Percentiles rank a stretch among this genome's conserved stretches.
Conservation (phyloP, 1,284 basidiomycete species). For the Sporisorium graminicola region DNA sequence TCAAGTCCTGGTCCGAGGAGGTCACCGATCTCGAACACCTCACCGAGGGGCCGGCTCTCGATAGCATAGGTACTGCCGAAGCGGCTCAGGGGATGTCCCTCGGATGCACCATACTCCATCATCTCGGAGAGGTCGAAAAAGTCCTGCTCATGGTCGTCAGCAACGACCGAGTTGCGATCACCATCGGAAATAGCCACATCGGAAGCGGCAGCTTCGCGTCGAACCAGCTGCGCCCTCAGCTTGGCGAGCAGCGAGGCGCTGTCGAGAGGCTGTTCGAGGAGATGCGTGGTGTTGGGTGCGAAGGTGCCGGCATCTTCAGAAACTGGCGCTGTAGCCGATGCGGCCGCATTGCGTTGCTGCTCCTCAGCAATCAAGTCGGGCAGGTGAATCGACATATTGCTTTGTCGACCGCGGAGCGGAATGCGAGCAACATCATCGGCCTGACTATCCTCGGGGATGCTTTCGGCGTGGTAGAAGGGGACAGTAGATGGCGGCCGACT, state of each 20-base stretch:
- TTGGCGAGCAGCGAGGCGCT: conserved; percentile 47
- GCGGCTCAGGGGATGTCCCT: conserved; percentile 34
- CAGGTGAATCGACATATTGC: conserved; percentile 41
- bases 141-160: conserved; percentile 51
- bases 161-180: conserved; percentile 29
- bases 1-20: conserved; percentile 64
- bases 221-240: conserved; percentile 42
- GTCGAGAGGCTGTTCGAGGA: conserved; percentile 44
- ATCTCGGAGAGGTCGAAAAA: conserved; percentile 61
- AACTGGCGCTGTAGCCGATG: conserved; percentile 8
- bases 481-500: conserved; percentile 51
- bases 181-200: conserved; percentile 33
- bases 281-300: conserved; percentile 27
- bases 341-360: conserved; percentile 45
- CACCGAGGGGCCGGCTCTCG: conserved; percentile 39
- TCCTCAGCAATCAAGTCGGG: conserved; percentile 48
- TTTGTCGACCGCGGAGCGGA: conserved; percentile 41
- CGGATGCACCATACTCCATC: conserved; percentile 54
- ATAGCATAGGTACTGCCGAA: conserved; percentile 31
- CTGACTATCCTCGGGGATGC: conserved; percentile 47
- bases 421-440: conserved; percentile 12
- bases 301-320: conserved; percentile 15
- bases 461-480: conserved; percentile 36
- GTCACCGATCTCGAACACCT: conserved; percentile 64
- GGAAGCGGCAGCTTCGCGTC: conserved; percentile 44